Evolutionary conservation across 495 filamentous ascomycete genomes (phyloP), one percentile per base, ranked within the genome.

Genomic region (Trichocladium uniseriatum): DNA sequence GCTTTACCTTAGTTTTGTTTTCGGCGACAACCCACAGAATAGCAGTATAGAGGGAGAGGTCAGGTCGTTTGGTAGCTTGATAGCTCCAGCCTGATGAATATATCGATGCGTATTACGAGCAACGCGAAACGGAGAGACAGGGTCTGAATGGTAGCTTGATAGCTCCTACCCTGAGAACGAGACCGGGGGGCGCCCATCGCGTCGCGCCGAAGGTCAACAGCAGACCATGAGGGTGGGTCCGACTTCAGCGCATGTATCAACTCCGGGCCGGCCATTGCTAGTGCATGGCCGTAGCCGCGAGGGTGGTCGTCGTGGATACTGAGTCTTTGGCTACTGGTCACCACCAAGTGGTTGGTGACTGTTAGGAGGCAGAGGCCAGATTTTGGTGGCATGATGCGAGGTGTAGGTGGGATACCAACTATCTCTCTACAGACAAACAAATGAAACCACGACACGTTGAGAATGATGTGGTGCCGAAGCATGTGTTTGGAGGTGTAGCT

Each of bases 131-230:
- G 47, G 43, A 55, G 38, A 43, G 10, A 53, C 16, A 59, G 62
- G 64, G 62, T 65, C 58, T 63, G 51, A 72, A 73, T 69, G 71
- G 71, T 73, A 64, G 69, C 69, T 73, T 70, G 62, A 74, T 67
- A 71, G 71, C 71, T 70, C 71, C 71, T 64, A 72, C 71, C 71
- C 69, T 72, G 45, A n/a, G n/a, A 20, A 38, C 15, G 41, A 52
- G 31, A 44, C 27, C 15, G 41, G 7, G 38, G 36, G 38, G 49
- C 39, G 31, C 47, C 36, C 42, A 32, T 36, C 51, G 48, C 39
- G 58, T 49, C 51, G 48, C 50, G 55, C 40, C 32, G 15, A 39
- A 48, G 38, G 48, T 24, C 38, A 45, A 11, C 7, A 15, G 19
- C 6, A 29, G 49, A 20, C 43, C 44, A 20, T 38, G 15, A 35